These are phyloP conservation scores for Dendrobium huoshanense DNA, from an alignment of 106 monocot species.

Conservation along the genomic window DNA sequence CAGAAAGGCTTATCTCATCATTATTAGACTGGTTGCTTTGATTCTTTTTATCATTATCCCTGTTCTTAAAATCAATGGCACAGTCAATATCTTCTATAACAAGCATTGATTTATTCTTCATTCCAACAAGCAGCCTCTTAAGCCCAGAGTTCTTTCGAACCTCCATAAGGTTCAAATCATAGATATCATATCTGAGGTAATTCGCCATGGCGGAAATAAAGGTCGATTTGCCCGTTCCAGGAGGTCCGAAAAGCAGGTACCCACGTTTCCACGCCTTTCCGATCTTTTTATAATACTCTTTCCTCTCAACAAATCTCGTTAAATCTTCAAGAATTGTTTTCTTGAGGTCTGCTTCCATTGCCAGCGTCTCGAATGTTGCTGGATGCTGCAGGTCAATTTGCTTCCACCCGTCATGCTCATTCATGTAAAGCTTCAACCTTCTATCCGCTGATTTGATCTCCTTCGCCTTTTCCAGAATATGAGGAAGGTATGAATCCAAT, in stretches of 20 bases:
- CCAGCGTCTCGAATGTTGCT: constrained; percentile 39
- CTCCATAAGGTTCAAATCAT: constrained; percentile 18
- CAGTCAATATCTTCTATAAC: constrained; percentile 28
- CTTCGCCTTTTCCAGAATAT: constrained; percentile 16
- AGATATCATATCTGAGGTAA: constrained; percentile 20
- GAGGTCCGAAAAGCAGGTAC: constrained; percentile 49
- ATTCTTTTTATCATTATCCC: not conserved
- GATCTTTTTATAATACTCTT: constrained; percentile 28
- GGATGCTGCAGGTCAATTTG: constrained; percentile 30
- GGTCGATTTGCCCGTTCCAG: constrained; percentile 54
- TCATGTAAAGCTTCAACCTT: constrained; percentile 25
- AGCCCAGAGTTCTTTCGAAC: not conserved
- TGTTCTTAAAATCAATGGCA: constrained; percentile 8
- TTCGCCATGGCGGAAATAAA: constrained; percentile 69
- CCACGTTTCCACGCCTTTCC: constrained; percentile 57
- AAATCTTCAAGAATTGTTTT: constrained; percentile 25
- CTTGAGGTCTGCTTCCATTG: constrained; percentile 35
- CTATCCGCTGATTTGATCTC: constrained; percentile 7
- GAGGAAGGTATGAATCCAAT: constrained; percentile 16
- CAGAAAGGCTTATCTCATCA: constrained; percentile 13
- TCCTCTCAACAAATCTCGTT: constrained; percentile 23
- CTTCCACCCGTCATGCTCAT: constrained; percentile 15
- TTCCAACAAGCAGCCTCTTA: constrained; percentile 9
- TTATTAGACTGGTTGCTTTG: not conserved
- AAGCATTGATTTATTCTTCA: constrained; percentile 12